Percentiles rank a stretch among this genome's conserved stretches.
These are phyloP conservation scores for Dunaliella sp. DNA, from an alignment of 139 green algal species.

Conservation along the genomic window DNA sequence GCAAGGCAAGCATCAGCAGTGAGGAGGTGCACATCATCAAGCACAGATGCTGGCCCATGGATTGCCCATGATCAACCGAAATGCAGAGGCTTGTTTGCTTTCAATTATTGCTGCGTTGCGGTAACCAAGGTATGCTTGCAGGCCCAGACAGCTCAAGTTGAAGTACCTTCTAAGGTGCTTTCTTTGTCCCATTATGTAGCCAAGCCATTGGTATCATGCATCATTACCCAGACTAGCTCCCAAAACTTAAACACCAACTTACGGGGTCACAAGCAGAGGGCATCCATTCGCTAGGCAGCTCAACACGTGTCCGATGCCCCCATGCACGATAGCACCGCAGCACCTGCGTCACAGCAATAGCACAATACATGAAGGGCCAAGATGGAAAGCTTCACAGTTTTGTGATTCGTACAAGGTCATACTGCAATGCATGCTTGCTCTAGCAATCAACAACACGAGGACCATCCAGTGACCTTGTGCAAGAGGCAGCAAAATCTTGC, in stretches of 20 bases:
- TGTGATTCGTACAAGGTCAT: not conserved
- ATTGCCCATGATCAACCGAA: too few species aligned
- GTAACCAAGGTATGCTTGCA: too few species aligned
- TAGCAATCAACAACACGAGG: not conserved
- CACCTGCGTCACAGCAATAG: not conserved
- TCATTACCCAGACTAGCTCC: not conserved
- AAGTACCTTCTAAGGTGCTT: too few species aligned
- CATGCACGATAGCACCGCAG: not conserved
- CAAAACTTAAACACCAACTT: not conserved
- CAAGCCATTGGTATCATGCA: not conserved
- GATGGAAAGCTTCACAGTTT: not conserved
- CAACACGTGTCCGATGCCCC: not conserved
- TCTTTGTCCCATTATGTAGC: too few species aligned
- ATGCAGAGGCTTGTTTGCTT: not conserved
- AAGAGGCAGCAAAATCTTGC: not conserved
- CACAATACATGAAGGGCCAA: too few species aligned
- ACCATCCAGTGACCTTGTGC: not conserved
- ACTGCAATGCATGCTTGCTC: not conserved
- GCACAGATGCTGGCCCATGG: too few species aligned
- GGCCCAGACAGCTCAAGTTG: too few species aligned
- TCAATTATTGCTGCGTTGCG: too few species aligned
- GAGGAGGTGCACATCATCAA: not conserved
- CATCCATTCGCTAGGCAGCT: not conserved
- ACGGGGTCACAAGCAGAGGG: not conserved
- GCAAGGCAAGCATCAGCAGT: not conserved